Evolutionary conservation across 345 rosid genomes (phyloP), one percentile per base, ranked within the genome.

Genomic region (Durio zibethinus): DNA sequence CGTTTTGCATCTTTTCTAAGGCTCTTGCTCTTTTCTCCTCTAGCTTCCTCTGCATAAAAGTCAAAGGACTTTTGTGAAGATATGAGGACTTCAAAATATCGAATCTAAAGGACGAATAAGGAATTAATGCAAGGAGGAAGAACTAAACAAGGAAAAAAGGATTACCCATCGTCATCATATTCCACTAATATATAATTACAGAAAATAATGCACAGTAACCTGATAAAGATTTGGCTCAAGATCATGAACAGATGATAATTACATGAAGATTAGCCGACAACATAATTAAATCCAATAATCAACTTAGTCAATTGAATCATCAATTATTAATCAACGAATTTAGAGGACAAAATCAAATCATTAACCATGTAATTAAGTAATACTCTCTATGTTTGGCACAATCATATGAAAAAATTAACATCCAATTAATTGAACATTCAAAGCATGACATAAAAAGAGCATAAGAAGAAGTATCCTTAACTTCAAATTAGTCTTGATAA

Each of bases 11-110:
- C 87, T 96, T 96, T 86, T 93, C 99, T 14, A 84, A 29, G 2
- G 98, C 98, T 76, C 79, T 90, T 3, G 90, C 97, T 56, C 94
- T 90, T 74, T 90, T 96, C 86, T 96, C 99, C 80, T 96, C 99
- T 63, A 96, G 80, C 74, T 92, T 96, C 89, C 99, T 96, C 99
- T 96, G 66, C 83, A 80, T 25, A 45, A 14, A 66, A 33, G n/a
- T 40, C 4, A 7, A 42, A 15, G 38, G 36, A 16, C 61, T 65
- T 38, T 65, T 8, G n/a, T n/a, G n/a, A n/a, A n/a, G n/a, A n/a
- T n/a, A n/a, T n/a, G n/a, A n/a, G n/a, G n/a, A n/a, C n/a, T n/a
- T n/a, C n/a, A n/a, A n/a, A n/a, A n/a, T n/a, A n/a, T n/a, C n/a
- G n/a, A n/a, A 14, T 47, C 4, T 7, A 57, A 57, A 57, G 12